phyloP scores from a whole-genome alignment of 495 filamentous ascomycete species.

The Daldinia vernicosa region DNA sequence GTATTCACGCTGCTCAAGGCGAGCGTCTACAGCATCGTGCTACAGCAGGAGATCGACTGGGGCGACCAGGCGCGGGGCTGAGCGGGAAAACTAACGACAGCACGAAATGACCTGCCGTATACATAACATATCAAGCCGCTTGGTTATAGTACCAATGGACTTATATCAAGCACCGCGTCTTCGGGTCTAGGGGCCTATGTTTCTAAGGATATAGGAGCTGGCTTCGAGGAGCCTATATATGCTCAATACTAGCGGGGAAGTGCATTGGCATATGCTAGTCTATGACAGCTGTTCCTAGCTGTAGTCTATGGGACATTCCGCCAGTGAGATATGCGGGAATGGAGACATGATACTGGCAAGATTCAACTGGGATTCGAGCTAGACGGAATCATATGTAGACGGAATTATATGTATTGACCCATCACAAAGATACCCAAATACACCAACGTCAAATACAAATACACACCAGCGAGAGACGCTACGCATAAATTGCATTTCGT shows the following conservation, averaged over 20 bases:
- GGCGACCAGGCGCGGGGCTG: slow-evolving; percentile 59
- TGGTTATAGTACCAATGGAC: background rate
- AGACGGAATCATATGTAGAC: background rate
- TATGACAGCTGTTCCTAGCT: background rate
- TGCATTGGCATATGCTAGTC: background rate
- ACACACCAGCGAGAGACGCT: background rate
- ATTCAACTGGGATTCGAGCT: background rate
- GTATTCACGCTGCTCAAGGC: slow-evolving; percentile 97
- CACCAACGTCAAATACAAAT: slow-evolving; percentile 3
- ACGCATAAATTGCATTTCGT: background rate
- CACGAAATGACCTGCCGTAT: background rate
- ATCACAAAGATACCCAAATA: slow-evolving; percentile 31
- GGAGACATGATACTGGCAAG: background rate
- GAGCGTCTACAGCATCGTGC: slow-evolving; percentile 96
- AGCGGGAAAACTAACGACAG: background rate
- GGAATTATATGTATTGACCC: background rate
- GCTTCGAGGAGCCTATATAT: background rate
- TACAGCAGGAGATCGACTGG: slow-evolving; percentile 90
- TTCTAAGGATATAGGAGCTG: background rate
- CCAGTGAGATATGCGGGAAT: background rate
- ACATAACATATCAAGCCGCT: background rate
- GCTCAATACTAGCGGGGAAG: background rate
- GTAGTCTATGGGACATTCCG: background rate
- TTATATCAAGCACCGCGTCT: background rate
- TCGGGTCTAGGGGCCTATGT: background rate